Conservation (phyloP, 192 early-diverging fungal genomes). For the Coemansia sp. region DNA sequence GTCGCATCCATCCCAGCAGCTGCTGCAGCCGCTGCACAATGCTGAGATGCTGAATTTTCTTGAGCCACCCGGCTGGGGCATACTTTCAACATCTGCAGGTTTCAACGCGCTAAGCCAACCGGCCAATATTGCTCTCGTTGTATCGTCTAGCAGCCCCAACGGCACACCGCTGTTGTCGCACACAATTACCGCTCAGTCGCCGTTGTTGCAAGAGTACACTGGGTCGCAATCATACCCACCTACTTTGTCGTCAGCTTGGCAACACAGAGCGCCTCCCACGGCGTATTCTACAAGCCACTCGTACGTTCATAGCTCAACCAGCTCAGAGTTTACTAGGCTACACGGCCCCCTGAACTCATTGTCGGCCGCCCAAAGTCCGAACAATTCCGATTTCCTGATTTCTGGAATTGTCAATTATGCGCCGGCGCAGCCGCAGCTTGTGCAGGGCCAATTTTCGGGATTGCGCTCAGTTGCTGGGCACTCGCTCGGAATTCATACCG, state of each 20-base stretch:
- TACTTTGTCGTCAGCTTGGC: neutral
- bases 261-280: neutral
- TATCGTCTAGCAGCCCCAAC: neutral
- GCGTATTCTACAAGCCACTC: neutral
- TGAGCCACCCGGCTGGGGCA: neutral
- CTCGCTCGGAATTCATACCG: neutral
- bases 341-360: neutral
- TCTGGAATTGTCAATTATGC: constrained; percentile 1
- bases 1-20: neutral
- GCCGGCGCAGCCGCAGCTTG: neutral
- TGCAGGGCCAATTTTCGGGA: neutral
- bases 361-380: constrained; percentile 5
- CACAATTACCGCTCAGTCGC: neutral
- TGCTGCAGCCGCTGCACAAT: neutral
- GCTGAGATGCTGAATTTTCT: neutral
- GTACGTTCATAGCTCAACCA: neutral
- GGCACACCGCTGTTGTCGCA: neutral
- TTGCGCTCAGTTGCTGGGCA: neutral
- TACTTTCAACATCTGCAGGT: neutral
- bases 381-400: neutral
- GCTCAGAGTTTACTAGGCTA: neutral
- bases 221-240: neutral
- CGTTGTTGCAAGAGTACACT: constrained; percentile 1
- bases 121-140: neutral
- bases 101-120: constrained; percentile 5